Conservation (phyloP, 176 grass and related monocot genomes). For the Areca catechu region DNA sequence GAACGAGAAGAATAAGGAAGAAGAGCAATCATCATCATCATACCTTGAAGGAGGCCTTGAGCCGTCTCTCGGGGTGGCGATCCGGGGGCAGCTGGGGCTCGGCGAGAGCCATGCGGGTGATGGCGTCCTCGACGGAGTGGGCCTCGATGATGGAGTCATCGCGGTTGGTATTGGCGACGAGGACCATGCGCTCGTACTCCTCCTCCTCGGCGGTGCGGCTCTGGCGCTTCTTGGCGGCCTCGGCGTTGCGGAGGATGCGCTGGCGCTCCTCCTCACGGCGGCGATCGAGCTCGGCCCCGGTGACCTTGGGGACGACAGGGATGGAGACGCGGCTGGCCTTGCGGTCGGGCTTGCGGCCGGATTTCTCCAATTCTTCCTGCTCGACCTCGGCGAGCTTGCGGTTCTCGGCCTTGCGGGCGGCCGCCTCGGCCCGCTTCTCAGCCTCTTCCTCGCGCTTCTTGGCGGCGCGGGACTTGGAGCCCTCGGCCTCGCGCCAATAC, state of each 20-base stretch:
- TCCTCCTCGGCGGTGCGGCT: slow-evolving; percentile 67
- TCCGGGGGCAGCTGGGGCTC: slow-evolving; percentile 35
- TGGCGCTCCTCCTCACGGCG: slow-evolving; percentile 68
- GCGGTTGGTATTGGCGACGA: slow-evolving; percentile 87
- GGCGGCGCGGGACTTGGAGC: slow-evolving; percentile 72
- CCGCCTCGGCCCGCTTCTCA: slow-evolving; percentile 68
- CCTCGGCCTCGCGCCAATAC: slow-evolving; percentile 86
- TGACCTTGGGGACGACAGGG: slow-evolving; percentile 73
- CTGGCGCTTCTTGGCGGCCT: slow-evolving; percentile 66
- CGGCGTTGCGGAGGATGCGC: slow-evolving; percentile 51
- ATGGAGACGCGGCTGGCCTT: slow-evolving; percentile 72
- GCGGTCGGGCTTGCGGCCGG: slow-evolving; percentile 42
- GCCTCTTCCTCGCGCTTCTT: slow-evolving; percentile 83
- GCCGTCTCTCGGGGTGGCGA: slow-evolving; percentile 80
- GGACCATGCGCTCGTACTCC: slow-evolving; percentile 76
- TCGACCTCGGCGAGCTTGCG: slow-evolving; percentile 77
- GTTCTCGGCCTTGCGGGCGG: slow-evolving; percentile 67
- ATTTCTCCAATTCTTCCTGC: slow-evolving; percentile 31
- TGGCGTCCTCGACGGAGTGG: slow-evolving; percentile 64
- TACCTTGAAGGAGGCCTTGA: slow-evolving; percentile 92
- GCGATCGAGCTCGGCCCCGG: slow-evolving; percentile 67
- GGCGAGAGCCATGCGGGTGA: slow-evolving; percentile 48
- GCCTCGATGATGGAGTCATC: slow-evolving; percentile 95
- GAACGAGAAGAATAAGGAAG: neutral
- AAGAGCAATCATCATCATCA: no score